Evolutionary conservation across 345 rosid species (phyloP).

Genomic region (Dipteronia dyeriana): DNA sequence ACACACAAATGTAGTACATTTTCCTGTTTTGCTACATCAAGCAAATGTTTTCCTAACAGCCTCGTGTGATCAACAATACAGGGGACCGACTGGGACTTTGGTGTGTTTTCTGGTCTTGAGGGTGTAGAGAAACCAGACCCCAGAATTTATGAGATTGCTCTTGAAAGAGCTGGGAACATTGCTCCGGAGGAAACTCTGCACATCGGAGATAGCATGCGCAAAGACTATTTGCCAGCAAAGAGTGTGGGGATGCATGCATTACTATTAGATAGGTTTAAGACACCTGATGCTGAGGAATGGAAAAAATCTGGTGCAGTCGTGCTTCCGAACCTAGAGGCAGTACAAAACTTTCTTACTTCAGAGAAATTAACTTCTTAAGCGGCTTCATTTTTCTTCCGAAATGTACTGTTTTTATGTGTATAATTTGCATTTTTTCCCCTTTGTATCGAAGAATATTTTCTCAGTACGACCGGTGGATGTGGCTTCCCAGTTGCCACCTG

Average conservation of each 20-base stretch:
- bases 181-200: slow-evolving; percentile 70
- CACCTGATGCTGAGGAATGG: slow-evolving; percentile 84
- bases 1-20: neutral
- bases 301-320: slow-evolving; percentile 72
- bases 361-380: slow-evolving; percentile 37
- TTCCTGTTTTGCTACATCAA: neutral
- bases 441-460: slow-evolving; percentile 7
- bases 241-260: slow-evolving; percentile 90
- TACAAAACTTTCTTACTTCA: slow-evolving; percentile 58
- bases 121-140: slow-evolving; percentile 96
- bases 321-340: slow-evolving; percentile 77
- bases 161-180: slow-evolving; percentile 77
- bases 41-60: slow-evolving; percentile 2
- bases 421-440: neutral
- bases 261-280: slow-evolving; percentile 83
- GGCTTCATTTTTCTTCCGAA: neutral
- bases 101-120: slow-evolving; percentile 91
- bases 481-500: no score
- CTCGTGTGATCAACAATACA: slow-evolving; percentile 25
- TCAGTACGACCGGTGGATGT: neutral
- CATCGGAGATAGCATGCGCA: slow-evolving; percentile 93
- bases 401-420: neutral
- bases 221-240: slow-evolving; percentile 81
- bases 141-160: slow-evolving; percentile 65
- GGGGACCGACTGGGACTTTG: slow-evolving; percentile 95